phyloP scores from a whole-genome alignment of 768 basidiomycete genomes.

The Calocera cornea region DNA sequence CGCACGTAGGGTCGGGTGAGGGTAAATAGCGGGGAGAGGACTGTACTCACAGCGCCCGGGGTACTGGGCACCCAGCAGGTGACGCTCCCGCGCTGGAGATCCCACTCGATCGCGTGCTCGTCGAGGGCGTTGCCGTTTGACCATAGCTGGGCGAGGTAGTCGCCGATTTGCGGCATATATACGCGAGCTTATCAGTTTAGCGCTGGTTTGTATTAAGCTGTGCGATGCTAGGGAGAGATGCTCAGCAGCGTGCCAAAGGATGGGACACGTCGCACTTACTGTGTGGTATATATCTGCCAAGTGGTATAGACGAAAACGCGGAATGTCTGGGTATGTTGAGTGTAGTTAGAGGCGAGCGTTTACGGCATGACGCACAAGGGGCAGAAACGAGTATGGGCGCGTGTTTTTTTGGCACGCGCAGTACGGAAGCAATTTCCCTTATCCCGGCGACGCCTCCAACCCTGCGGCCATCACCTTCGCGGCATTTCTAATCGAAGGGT shows the following conservation, averaged over 20 bases:
- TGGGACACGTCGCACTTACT: not conserved
- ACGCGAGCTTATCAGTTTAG: not conserved
- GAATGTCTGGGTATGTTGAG: slow-evolving; percentile 4
- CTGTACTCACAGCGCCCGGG: not conserved
- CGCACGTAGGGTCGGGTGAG: not conserved
- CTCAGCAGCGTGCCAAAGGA: not conserved
- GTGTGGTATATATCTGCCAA: not conserved
- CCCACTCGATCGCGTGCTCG: slow-evolving; percentile 1
- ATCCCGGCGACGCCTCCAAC: not conserved
- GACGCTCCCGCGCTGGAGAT: not conserved
- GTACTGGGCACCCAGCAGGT: not conserved
- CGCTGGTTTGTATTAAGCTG: not conserved
- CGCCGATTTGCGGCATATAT: not conserved
- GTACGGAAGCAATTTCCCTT: not conserved
- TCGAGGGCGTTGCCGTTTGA: not conserved
- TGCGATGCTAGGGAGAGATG: not conserved
- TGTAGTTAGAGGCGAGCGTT: not conserved
- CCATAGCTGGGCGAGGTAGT: slow-evolving; percentile 3
- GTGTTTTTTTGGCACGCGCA: not conserved
- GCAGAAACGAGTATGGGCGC: not conserved
- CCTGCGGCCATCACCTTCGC: too few species aligned
- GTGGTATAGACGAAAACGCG: not conserved
- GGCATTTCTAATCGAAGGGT: too few species aligned
- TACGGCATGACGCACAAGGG: not conserved
- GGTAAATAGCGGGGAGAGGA: not conserved